Evolutionary conservation across 345 rosid genomes (phyloP).

Genomic region (Luvunga scandens): DNA sequence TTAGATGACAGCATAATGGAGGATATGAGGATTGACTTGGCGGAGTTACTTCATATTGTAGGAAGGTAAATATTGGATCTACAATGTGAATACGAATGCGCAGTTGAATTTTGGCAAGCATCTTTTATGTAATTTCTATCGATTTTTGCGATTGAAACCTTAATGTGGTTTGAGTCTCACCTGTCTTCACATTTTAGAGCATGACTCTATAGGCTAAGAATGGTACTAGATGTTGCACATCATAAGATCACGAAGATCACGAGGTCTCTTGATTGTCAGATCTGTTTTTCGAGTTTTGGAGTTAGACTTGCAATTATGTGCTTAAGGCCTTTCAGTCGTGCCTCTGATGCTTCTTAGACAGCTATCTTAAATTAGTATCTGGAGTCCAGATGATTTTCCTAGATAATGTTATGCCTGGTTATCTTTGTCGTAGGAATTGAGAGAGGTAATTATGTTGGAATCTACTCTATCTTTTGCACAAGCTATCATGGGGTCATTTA

Average conservation of each 20-base stretch:
- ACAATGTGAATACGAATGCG: not conserved
- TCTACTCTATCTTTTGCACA: not conserved
- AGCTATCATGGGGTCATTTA: not conserved
- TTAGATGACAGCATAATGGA: slow-evolving; percentile 60
- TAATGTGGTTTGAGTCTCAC: not conserved
- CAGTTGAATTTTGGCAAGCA: not conserved
- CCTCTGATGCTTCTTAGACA: not conserved
- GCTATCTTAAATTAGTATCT: not conserved
- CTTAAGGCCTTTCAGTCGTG: not conserved
- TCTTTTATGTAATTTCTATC: not conserved
- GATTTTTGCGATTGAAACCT: not conserved
- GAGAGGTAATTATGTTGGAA: not conserved
- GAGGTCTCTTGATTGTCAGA: not conserved
- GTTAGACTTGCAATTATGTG: not conserved
- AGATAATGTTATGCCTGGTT: not conserved
- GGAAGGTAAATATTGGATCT: slow-evolving; percentile 53
- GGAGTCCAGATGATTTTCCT: not conserved
- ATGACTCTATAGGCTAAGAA: not conserved
- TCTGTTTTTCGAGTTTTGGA: not conserved
- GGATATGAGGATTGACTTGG: slow-evolving; percentile 84
- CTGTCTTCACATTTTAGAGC: not conserved
- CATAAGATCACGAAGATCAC: not conserved
- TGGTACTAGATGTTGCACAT: not conserved
- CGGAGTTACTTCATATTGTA: slow-evolving; percentile 77
- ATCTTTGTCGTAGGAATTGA: not conserved